A percentile compares a stretch with the other conserved stretches of the same genome.
Conservation (phyloP, 1,284 basidiomycete genomes). For the Neonothopanus nambi region DNA sequence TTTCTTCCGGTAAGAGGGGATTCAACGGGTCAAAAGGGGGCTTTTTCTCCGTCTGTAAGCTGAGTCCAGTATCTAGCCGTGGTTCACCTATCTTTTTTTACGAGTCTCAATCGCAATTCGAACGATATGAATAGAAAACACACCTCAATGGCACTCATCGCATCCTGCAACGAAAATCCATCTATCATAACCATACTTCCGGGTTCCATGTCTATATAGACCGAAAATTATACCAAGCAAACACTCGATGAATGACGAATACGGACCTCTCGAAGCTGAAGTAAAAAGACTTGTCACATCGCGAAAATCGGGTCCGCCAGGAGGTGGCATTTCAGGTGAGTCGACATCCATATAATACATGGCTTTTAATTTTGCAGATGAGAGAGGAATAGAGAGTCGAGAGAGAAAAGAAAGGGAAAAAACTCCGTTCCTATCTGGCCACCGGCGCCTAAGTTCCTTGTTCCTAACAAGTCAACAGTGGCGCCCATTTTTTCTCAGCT, state of each 20-base stretch:
- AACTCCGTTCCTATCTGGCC: too few relatives aligned
- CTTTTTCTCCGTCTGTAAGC: constrained; percentile 43
- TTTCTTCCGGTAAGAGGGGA: constrained; percentile 68
- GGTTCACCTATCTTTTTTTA: constrained; percentile 80
- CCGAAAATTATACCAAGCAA: constrained; percentile 17
- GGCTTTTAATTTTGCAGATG: not conserved
- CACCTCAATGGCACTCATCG: constrained; percentile 70
- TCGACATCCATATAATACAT: constrained; percentile 18
- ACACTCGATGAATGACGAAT: not conserved
- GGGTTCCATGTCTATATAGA: constrained; percentile 58
- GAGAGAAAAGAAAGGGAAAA: too few relatives aligned
- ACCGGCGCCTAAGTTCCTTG: too few relatives aligned
- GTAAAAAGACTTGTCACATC: constrained; percentile 62
- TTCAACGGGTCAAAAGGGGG: constrained; percentile 66
- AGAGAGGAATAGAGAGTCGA: not conserved
- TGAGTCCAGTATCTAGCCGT: constrained; percentile 78
- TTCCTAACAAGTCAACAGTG: too few relatives aligned
- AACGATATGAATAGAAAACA: constrained; percentile 34
- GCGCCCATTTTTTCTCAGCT: too few relatives aligned
- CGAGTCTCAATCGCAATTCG: constrained; percentile 51
- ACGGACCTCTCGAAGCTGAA: constrained; percentile 57
- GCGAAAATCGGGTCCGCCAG: constrained; percentile 56
- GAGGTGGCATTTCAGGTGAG: constrained; percentile 37
- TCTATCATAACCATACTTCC: constrained; percentile 70
- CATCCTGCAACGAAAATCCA: constrained; percentile 75